phyloP scores from a whole-genome alignment of 805 yeast species.

The Maudiozyma barnettii region DNA sequence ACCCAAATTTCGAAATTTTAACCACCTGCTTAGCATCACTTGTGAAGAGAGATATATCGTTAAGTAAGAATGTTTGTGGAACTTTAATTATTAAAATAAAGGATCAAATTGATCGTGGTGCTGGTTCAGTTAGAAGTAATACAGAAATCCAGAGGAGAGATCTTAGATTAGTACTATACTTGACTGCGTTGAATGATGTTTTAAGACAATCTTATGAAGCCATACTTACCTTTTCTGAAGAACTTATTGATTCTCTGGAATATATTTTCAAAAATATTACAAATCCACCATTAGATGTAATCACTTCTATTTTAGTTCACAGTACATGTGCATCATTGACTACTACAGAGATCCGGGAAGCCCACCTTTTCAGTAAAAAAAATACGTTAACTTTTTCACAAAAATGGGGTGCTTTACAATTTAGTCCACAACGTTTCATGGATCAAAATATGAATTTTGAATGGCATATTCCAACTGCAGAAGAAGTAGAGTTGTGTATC shows the following conservation, averaged over 20 bases:
- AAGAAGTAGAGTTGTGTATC: slow-evolving; percentile 53
- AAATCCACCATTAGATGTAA: slow-evolving; percentile 51
- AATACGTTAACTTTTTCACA: slow-evolving; percentile 32
- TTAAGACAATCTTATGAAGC: slow-evolving; percentile 55
- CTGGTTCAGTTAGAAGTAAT: slow-evolving; percentile 65
- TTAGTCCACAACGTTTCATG: slow-evolving; percentile 41
- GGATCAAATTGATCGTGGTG: slow-evolving; percentile 66
- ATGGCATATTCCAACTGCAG: slow-evolving; percentile 66
- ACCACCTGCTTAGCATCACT: slow-evolving; percentile 68
- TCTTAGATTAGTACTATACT: slow-evolving; percentile 59
- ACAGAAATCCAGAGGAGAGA: slow-evolving; percentile 67
- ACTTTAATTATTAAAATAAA: slow-evolving; percentile 36
- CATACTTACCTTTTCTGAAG: slow-evolving; percentile 36
- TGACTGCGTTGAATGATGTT: slow-evolving; percentile 59
- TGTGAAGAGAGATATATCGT: slow-evolving; percentile 44
- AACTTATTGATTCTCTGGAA: slow-evolving; percentile 34
- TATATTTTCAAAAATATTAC: slow-evolving; percentile 25
- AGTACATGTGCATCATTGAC: slow-evolving; percentile 57
- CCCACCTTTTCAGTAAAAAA: slow-evolving; percentile 42
- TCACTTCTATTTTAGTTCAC: slow-evolving; percentile 55
- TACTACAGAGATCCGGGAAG: slow-evolving; percentile 50
- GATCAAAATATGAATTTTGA: slow-evolving; percentile 42
- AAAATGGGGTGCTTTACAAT: slow-evolving; percentile 73
- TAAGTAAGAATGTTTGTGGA: slow-evolving; percentile 21
- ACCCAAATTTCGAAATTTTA: slow-evolving; percentile 53